These are phyloP conservation scores for Cutaneotrichosporon cavernicola DNA, from an alignment of 1,284 basidiomycete genomes.

Conservation along the genomic window DNA sequence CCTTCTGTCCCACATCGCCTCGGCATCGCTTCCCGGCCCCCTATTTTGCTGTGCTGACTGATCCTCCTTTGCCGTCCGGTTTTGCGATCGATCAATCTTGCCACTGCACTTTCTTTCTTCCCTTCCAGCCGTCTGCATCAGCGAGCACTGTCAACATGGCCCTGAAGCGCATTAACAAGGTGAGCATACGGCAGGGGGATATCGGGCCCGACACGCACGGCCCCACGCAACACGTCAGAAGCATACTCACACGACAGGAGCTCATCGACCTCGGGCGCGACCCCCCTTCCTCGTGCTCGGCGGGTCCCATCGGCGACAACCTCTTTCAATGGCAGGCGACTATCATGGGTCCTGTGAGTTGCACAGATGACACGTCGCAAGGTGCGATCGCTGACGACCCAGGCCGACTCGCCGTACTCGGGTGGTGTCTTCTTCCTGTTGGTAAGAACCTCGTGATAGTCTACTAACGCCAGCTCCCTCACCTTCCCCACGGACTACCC, in stretches of 20 bases:
- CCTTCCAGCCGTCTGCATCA: constrained; percentile 9
- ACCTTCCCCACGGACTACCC: constrained; percentile 74
- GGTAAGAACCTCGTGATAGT: constrained; percentile 19
- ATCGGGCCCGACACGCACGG: not conserved
- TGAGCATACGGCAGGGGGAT: constrained; percentile 51
- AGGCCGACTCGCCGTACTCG: constrained; percentile 92
- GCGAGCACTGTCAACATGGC: constrained; percentile 66
- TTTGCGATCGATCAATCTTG: constrained; percentile 6
- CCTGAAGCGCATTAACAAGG: constrained; percentile 99
- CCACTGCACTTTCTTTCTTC: constrained; percentile 4
- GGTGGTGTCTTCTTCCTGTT: constrained; percentile 95
- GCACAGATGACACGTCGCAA: not conserved
- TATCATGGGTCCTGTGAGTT: constrained; percentile 91
- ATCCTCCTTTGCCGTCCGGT: not conserved
- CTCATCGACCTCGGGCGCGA: constrained; percentile 95
- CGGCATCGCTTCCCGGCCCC: constrained; percentile 11
- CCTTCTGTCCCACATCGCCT: constrained; percentile 13
- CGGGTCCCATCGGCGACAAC: constrained; percentile 91
- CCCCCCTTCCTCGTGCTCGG: constrained; percentile 95
- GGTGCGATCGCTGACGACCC: constrained; percentile 11
- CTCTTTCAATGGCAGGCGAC: constrained; percentile 98
- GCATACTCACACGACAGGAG: constrained; percentile 63
- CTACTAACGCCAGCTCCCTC: constrained; percentile 42
- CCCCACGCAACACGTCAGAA: not conserved
- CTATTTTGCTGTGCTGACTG: constrained; percentile 6